Conservation (phyloP, 176 grass and related monocot genomes). For the Cocos nucifera region DNA sequence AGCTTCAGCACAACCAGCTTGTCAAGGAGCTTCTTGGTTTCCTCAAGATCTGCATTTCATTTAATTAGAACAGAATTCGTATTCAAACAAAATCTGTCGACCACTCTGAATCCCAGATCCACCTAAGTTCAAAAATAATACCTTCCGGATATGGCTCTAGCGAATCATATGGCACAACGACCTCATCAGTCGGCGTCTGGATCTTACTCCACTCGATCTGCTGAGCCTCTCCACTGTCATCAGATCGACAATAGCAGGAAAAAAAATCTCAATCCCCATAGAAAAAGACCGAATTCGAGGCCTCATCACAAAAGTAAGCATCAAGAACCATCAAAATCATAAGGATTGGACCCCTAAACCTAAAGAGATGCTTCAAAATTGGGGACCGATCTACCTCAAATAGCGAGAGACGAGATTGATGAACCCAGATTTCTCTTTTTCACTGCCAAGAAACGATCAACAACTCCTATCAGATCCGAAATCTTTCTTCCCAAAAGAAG, state of each 20-base stretch:
- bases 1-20: constrained; percentile 95
- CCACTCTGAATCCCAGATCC: constrained; percentile 1
- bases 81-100: no score
- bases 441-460: constrained; percentile 36
- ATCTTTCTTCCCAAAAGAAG: background rate
- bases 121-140: constrained; percentile 18
- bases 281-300: background rate
- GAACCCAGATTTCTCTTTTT: constrained; percentile 90
- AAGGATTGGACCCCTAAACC: background rate
- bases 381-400: constrained; percentile 55
- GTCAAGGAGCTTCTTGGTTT: constrained; percentile 71
- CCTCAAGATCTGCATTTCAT: constrained; percentile 40
- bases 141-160: constrained; percentile 55
- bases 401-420: constrained; percentile 84
- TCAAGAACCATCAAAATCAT: background rate
- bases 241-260: background rate
- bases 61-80: no score
- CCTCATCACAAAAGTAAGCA: background rate
- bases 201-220: constrained; percentile 99
- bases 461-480: constrained; percentile 12
- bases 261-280: background rate
- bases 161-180: constrained; percentile 76
- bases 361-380: no score
- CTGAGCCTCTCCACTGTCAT: constrained; percentile 62
- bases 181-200: constrained; percentile 91